phyloP scores from a whole-genome alignment of 805 yeast species.

The Lipomyces chichibuensis region DNA sequence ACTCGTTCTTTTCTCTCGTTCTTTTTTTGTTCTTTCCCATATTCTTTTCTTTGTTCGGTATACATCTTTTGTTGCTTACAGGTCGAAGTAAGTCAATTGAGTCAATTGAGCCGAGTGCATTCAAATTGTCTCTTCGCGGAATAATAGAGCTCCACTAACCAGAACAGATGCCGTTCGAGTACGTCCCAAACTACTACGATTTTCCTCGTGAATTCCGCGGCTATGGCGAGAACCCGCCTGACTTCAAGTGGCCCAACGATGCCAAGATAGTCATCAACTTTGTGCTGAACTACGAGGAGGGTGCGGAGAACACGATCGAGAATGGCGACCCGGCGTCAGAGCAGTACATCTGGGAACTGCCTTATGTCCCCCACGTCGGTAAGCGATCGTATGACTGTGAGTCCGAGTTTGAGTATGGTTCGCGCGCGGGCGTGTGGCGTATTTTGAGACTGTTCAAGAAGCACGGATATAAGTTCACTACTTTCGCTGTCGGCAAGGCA shows the following conservation, averaged over 20 bases:
- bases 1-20: neutral
- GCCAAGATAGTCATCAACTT: slow-evolving; percentile 44
- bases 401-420: slow-evolving; percentile 46
- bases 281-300: slow-evolving; percentile 47
- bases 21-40: neutral
- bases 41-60: neutral
- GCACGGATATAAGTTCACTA: slow-evolving; percentile 44
- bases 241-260: slow-evolving; percentile 45
- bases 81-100: neutral
- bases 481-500: slow-evolving; percentile 49
- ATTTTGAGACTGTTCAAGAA: slow-evolving; percentile 45
- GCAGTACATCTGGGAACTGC: slow-evolving; percentile 38
- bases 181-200: slow-evolving; percentile 34
- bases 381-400: slow-evolving; percentile 43
- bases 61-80: neutral
- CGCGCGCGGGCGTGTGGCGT: slow-evolving; percentile 46
- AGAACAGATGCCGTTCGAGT: slow-evolving; percentile 11
- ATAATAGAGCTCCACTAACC: neutral
- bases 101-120: neutral
- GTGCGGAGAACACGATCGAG: slow-evolving; percentile 42
- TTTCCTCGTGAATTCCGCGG: slow-evolving; percentile 42
- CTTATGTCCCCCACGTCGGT: slow-evolving; percentile 35
- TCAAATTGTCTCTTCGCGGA: neutral
- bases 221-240: slow-evolving; percentile 42
- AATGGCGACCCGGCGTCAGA: slow-evolving; percentile 44